Conservation (phyloP, 768 basidiomycete genomes). For the Termitomyces sp. region DNA sequence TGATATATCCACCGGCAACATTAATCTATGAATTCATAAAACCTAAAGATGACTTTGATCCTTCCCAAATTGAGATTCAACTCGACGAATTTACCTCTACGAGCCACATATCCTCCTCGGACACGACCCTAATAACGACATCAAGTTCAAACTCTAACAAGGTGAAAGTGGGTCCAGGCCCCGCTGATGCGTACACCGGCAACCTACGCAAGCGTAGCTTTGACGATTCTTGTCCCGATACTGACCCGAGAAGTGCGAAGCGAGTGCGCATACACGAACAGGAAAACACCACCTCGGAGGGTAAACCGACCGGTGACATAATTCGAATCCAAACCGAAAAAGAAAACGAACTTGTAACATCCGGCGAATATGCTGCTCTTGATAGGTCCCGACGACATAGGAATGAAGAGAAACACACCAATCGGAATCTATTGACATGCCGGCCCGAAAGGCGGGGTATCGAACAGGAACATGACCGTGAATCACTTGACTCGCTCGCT, state of each 20-base stretch:
- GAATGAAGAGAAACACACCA: background rate
- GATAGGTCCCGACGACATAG: background rate
- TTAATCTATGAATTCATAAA: background rate
- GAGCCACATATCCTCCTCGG: background rate
- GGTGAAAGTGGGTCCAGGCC: background rate
- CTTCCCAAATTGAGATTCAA: background rate
- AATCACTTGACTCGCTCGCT: no score
- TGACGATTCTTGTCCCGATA: conserved; percentile 2
- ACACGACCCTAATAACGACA: background rate
- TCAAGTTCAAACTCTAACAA: background rate
- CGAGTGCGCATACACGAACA: background rate
- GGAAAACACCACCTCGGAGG: background rate
- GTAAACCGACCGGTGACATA: background rate
- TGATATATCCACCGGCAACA: background rate
- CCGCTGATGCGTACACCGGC: background rate
- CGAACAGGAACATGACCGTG: background rate
- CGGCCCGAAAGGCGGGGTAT: background rate
- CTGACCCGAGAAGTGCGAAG: background rate
- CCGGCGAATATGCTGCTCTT: background rate
- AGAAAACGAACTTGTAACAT: background rate
- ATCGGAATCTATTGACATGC: background rate
- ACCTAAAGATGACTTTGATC: conserved; percentile 13
- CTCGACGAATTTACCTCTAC: background rate
- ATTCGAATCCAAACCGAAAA: background rate
- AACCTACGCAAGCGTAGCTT: conserved; percentile 4